Evolutionary conservation across 2,329 filamentous ascomycete genomes (phyloP).

Genomic region (Zymoseptoria pseudotritici): DNA sequence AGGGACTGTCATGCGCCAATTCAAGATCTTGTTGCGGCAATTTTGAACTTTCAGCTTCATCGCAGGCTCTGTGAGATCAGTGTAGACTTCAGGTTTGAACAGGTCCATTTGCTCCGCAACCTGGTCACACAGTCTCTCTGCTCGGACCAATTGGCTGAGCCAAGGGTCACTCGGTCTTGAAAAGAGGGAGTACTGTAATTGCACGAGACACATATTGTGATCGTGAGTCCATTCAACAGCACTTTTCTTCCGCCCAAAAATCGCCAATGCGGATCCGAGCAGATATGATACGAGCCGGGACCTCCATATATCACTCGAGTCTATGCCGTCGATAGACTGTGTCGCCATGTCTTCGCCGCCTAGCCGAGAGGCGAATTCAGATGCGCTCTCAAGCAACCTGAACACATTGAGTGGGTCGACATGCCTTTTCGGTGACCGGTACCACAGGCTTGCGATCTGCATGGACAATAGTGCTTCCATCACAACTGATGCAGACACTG

Average conservation of each 20-base stretch:
- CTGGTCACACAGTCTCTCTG: constrained; percentile 19
- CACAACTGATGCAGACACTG: constrained; percentile 31
- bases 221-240: constrained; percentile 7
- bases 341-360: neutral
- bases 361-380: neutral
- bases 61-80: constrained; percentile 16
- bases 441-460: constrained; percentile 70
- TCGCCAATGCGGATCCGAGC: constrained; percentile 7
- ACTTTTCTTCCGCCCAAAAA: constrained; percentile 11
- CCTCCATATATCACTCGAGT: constrained; percentile 9
- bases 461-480: constrained; percentile 74
- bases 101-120: constrained; percentile 18
- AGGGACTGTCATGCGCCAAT: constrained; percentile 21
- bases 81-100: constrained; percentile 4
- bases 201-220: constrained; percentile 11
- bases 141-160: constrained; percentile 21
- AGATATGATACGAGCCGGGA: constrained; percentile 18
- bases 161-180: constrained; percentile 12
- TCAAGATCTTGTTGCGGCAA: constrained; percentile 18
- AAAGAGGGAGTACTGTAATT: constrained; percentile 10
- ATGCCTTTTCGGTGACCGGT: constrained; percentile 69
- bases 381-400: constrained; percentile 65
- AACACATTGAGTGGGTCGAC: constrained; percentile 75
- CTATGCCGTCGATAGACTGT: neutral
- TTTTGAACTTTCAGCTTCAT: constrained; percentile 14